A percentile compares a stretch with the other conserved stretches of the same genome.
phyloP scores from a whole-genome alignment of 352 stramenopile genomes.

The Pythium vanterpoolii region DNA sequence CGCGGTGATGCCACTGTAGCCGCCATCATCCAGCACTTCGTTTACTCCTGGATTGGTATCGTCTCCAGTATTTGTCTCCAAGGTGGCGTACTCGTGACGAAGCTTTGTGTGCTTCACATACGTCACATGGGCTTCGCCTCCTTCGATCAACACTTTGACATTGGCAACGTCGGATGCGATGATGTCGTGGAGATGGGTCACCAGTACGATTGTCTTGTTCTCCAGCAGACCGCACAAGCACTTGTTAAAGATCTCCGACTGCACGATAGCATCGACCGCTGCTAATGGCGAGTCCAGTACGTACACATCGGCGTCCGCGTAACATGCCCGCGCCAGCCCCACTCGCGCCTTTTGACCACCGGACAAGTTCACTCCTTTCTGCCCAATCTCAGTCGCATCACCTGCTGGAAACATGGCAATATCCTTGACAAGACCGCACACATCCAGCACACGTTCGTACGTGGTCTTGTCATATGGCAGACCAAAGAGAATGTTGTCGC shows the following conservation, averaged over 20 bases:
- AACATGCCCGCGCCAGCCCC: conserved; percentile 65
- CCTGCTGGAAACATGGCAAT: conserved; percentile 78
- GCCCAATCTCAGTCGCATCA: conserved; percentile 94
- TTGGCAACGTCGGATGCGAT: conserved; percentile 27
- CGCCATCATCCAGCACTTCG: neutral
- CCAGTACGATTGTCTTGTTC: conserved; percentile 81
- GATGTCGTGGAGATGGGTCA: conserved; percentile 89
- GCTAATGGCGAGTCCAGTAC: conserved; percentile 93
- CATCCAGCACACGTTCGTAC: conserved; percentile 55
- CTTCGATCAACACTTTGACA: conserved; percentile 18
- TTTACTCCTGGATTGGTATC: neutral
- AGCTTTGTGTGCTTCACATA: neutral
- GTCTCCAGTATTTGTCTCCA: conserved; percentile 3
- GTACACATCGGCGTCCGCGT: conserved; percentile 60
- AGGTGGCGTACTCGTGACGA: conserved; percentile 1
- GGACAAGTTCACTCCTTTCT: conserved; percentile 94
- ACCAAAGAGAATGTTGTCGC: conserved; percentile 95
- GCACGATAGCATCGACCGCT: conserved; percentile 94
- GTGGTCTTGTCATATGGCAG: conserved; percentile 39
- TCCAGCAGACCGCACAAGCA: conserved; percentile 39
- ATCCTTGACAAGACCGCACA: conserved; percentile 82
- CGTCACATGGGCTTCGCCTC: neutral
- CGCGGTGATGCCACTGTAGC: neutral
- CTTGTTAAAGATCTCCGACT: conserved; percentile 87
- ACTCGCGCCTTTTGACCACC: conserved; percentile 91